Conservation (phyloP, 164 flowering plant species). For the Chloranthus sessilifolius region DNA sequence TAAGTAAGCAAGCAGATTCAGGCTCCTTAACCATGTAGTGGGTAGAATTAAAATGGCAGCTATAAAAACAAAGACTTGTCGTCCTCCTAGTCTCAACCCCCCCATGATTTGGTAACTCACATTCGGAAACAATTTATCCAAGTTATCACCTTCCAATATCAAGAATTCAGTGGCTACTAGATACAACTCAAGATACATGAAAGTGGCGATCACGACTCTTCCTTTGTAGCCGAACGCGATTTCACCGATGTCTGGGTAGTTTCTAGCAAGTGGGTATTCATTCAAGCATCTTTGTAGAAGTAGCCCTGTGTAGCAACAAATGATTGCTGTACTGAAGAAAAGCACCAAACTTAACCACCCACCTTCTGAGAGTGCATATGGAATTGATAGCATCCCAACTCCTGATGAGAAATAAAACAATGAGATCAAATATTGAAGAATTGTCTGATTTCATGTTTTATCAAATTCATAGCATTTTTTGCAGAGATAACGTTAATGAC, state of each 20-base stretch:
- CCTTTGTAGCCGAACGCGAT: conserved; percentile 70
- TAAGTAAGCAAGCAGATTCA: conserved; percentile 47
- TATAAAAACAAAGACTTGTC: conserved; percentile 34
- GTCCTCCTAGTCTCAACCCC: conserved; percentile 14
- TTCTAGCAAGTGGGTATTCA: conserved; percentile 24
- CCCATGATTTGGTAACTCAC: conserved; percentile 8
- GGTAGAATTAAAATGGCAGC: conserved; percentile 62
- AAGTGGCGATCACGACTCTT: conserved; percentile 34
- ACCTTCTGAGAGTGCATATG: conserved; percentile 62
- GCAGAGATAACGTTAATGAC: no score
- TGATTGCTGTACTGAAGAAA: conserved; percentile 34
- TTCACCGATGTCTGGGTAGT: conserved; percentile 60
- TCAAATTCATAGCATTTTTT: no score
- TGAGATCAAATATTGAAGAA: not conserved
- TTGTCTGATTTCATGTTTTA: no score
- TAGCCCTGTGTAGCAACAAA: conserved; percentile 52
- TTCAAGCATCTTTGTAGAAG: conserved; percentile 58
- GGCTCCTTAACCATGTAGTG: conserved; percentile 45
- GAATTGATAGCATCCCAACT: conserved; percentile 64
- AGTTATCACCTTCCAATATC: conserved; percentile 80
- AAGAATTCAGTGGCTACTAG: conserved; percentile 60
- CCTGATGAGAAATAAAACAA: conserved; percentile 34
- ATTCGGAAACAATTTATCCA: conserved; percentile 51
- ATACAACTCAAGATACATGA: conserved; percentile 60
- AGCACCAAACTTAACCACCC: conserved; percentile 58